Conservation (phyloP, 306 rosid genomes). For the Luffa acutangula region DNA sequence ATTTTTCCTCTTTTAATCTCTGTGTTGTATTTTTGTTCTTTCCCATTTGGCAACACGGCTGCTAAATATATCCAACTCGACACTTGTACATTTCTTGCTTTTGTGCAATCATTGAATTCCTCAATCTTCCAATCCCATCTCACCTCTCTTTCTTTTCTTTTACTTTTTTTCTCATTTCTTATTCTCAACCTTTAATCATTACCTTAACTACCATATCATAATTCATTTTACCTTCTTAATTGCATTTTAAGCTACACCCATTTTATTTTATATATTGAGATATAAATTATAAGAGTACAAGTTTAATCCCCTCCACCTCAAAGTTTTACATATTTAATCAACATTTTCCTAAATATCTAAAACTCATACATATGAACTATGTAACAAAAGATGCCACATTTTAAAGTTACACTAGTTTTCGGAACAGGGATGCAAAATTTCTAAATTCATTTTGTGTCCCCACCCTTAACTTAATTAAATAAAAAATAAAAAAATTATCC, state of each 20-base stretch:
- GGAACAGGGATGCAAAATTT: not conserved
- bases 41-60: not conserved
- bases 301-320: not conserved
- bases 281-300: not conserved
- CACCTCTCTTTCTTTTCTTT: not conserved
- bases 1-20: not conserved
- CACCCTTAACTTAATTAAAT: not conserved
- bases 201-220: not conserved
- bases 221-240: constrained; percentile 1
- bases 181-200: not conserved
- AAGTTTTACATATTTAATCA: not conserved
- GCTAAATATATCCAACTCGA: not conserved
- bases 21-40: not conserved
- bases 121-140: not conserved
- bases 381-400: not conserved
- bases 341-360: not conserved
- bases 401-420: not conserved
- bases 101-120: not conserved
- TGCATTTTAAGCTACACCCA: not conserved
- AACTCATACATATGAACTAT: not conserved
- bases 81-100: not conserved
- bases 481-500: not conserved
- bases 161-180: not conserved
- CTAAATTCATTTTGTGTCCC: not conserved
- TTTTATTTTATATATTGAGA: not conserved